phyloP scores from a whole-genome alignment of 1,284 basidiomycete genomes.

The Moesziomyces sp. region DNA sequence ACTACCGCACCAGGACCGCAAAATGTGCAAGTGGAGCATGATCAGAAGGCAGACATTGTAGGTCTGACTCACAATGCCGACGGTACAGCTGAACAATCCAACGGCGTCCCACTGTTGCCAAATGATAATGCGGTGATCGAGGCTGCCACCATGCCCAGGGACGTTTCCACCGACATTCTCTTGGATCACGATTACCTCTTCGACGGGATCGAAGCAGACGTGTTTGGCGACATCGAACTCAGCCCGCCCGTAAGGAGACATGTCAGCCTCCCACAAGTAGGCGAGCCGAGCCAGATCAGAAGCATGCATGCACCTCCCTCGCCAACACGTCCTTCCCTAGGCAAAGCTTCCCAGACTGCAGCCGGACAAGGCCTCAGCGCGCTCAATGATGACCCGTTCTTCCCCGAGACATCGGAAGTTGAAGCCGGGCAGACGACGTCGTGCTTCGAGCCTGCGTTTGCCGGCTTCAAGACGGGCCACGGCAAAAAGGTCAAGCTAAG shows the following conservation, averaged over 20 bases:
- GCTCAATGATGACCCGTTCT: neutral
- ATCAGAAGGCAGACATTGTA: too few relatives aligned
- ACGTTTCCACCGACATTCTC: slow-evolving; percentile 5
- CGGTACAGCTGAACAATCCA: too few relatives aligned
- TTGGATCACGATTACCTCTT: slow-evolving; percentile 37
- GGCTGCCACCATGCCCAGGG: neutral
- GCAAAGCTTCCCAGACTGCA: neutral
- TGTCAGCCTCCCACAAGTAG: slow-evolving; percentile 5
- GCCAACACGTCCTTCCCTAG: slow-evolving; percentile 1
- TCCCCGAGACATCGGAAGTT: neutral
- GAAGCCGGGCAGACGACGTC: slow-evolving; percentile 23
- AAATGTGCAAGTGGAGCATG: too few relatives aligned
- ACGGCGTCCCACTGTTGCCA: neutral
- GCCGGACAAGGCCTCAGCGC: neutral
- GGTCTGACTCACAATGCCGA: too few relatives aligned
- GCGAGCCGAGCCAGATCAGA: neutral
- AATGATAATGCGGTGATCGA: neutral
- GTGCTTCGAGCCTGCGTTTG: slow-evolving; percentile 34
- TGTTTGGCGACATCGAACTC: slow-evolving; percentile 41
- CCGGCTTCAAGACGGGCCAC: slow-evolving; percentile 35
- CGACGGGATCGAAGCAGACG: slow-evolving; percentile 41
- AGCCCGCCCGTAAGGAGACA: slow-evolving; percentile 31
- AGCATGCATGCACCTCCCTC: slow-evolving; percentile 1
- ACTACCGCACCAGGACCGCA: too few relatives aligned
- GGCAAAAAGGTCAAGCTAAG: slow-evolving; percentile 29